phyloP scores from a whole-genome alignment of 371 early-diverging fungal genomes.

The Fennellomyces sp. region DNA sequence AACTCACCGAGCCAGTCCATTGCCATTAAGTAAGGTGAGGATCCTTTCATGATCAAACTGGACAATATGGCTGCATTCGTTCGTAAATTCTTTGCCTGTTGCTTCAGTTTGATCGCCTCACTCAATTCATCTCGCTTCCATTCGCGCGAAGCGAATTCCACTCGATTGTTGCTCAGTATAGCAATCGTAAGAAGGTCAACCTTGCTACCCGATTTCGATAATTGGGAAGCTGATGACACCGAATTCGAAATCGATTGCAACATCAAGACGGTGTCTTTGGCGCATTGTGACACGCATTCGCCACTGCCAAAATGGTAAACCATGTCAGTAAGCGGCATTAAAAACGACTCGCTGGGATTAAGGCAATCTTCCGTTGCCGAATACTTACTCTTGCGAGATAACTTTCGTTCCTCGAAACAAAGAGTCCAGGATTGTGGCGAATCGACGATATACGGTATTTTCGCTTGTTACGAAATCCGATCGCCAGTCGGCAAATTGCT shows the following conservation, averaged over 20 bases:
- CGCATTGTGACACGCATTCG: too few species aligned
- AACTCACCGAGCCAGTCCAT: background rate
- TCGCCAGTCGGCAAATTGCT: background rate
- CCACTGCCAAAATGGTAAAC: background rate
- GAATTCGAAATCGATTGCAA: background rate
- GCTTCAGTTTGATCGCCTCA: background rate
- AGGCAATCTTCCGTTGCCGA: too few species aligned
- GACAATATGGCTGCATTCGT: background rate
- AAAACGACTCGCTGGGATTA: too few species aligned
- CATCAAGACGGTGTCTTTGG: background rate
- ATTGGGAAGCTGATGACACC: background rate
- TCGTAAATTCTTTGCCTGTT: slow-evolving; percentile 2
- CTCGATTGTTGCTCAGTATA: background rate
- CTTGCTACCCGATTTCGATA: background rate
- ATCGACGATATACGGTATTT: background rate
- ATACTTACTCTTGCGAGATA: background rate
- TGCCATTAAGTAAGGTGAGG: background rate
- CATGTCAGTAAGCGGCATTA: too few species aligned
- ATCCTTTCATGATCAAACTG: background rate
- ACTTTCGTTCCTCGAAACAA: background rate
- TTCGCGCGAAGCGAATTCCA: background rate
- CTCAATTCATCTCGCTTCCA: background rate
- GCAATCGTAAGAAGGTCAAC: background rate
- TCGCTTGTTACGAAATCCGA: background rate
- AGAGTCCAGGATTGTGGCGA: background rate